phyloP scores from a whole-genome alignment of 2,329 filamentous ascomycete genomes.

The Aspergillus japonicus region DNA sequence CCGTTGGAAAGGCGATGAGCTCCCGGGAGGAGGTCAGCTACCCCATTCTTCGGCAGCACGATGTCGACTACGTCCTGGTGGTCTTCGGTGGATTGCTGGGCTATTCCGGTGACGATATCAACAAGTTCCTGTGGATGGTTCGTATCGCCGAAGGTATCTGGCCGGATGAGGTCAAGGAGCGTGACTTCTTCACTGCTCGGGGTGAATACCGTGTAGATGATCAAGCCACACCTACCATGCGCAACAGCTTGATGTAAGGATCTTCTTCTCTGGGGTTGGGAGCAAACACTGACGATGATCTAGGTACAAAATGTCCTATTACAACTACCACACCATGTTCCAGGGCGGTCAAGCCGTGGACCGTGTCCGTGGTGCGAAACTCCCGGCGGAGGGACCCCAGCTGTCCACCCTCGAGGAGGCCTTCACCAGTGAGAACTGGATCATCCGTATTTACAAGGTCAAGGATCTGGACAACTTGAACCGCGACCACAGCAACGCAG shows the following conservation, averaged over 20 bases:
- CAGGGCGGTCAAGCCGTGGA: slow-evolving; percentile 86
- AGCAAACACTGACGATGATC: slow-evolving; percentile 21
- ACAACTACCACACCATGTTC: slow-evolving; percentile 94
- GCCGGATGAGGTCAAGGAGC: slow-evolving; percentile 98
- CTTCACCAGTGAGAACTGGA: slow-evolving; percentile 99
- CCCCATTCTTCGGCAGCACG: slow-evolving; percentile 95
- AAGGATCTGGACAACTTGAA: slow-evolving; percentile 97
- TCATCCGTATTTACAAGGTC: slow-evolving; percentile 99
- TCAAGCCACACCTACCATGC: slow-evolving; percentile 94
- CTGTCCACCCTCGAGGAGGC: slow-evolving; percentile 92
- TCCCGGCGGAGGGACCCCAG: slow-evolving; percentile 81
- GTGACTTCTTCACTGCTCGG: slow-evolving; percentile 88
- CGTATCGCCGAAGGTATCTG: slow-evolving; percentile 98
- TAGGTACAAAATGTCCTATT: slow-evolving; percentile 99
- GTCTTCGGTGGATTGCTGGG: slow-evolving; percentile 95
- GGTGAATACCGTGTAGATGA: slow-evolving; percentile 95
- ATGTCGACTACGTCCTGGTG: slow-evolving; percentile 97
- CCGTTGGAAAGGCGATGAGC: slow-evolving; percentile 98
- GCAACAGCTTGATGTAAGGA: slow-evolving; percentile 95
- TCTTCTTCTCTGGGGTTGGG: background rate
- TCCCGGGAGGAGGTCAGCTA: slow-evolving; percentile 97
- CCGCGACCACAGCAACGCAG: slow-evolving; percentile 72
- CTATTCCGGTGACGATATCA: slow-evolving; percentile 98
- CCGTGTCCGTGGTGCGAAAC: slow-evolving; percentile 75
- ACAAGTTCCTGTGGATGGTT: slow-evolving; percentile 99